phyloP scores from a whole-genome alignment of 257 asterid genomes.

The Nicotiana sylvestris region DNA sequence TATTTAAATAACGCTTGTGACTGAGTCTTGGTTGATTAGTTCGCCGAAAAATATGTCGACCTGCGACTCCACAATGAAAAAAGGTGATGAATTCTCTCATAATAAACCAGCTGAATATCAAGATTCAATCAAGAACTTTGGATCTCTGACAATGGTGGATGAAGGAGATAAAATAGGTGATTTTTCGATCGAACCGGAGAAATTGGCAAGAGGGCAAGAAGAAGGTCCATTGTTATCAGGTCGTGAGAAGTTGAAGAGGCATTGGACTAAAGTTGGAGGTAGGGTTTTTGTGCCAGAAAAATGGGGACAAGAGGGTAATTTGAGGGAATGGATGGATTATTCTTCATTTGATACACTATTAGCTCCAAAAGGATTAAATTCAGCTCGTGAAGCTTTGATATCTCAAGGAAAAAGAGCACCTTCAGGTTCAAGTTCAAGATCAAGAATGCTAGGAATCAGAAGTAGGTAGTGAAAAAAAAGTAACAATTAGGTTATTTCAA shows the following conservation, averaged over 20 bases:
- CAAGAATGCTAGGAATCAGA: neutral
- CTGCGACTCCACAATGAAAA: neutral
- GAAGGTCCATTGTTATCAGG: neutral
- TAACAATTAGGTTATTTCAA: neutral
- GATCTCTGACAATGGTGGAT: neutral
- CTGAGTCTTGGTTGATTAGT: neutral
- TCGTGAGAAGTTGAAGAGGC: neutral
- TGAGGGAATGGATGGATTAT: slow-evolving; percentile 9
- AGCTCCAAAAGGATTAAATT: slow-evolving; percentile 7
- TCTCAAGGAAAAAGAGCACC: slow-evolving; percentile 2
- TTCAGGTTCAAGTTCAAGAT: neutral
- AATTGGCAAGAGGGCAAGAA: neutral
- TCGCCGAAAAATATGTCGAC: neutral
- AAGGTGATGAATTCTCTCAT: neutral
- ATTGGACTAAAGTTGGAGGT: neutral
- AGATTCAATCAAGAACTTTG: neutral
- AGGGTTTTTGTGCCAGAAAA: neutral
- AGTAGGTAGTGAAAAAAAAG: neutral
- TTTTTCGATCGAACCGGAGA: neutral
- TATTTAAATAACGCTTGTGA: too few species aligned
- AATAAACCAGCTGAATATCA: neutral
- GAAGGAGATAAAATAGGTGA: neutral
- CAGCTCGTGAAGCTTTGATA: slow-evolving; percentile 7
- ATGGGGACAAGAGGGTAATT: slow-evolving; percentile 1
- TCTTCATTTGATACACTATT: slow-evolving; percentile 9